Evolutionary conservation across 2,329 filamentous ascomycete species (phyloP).

Genomic region (Pseudogymnoascus sp.): DNA sequence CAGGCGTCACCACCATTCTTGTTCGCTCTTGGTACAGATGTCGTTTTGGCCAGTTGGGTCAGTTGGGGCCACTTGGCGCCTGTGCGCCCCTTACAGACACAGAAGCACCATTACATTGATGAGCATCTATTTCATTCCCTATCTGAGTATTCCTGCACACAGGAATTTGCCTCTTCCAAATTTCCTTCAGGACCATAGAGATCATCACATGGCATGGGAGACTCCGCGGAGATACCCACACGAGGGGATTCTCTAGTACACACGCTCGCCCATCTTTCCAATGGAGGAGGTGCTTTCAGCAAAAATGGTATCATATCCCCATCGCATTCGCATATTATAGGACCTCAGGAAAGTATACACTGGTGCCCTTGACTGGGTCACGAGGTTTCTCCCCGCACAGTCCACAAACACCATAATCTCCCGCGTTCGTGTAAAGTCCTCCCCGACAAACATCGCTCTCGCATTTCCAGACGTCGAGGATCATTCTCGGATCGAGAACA

Average conservation of each 20-base stretch:
- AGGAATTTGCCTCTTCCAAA: neutral
- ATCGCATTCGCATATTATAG: neutral
- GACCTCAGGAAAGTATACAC: neutral
- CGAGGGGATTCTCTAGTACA: neutral
- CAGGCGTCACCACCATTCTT: neutral
- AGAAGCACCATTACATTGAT: neutral
- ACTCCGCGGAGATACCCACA: neutral
- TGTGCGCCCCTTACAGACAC: neutral
- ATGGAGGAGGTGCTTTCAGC: neutral
- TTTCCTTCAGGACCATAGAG: neutral
- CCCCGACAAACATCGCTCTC: constrained; percentile 43
- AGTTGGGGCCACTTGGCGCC: neutral
- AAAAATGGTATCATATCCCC: neutral
- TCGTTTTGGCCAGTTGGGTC: neutral
- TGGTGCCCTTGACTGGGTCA: neutral
- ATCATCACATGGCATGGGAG: neutral
- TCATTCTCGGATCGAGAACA: constrained; percentile 48
- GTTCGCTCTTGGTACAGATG: neutral
- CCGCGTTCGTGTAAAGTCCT: constrained; percentile 56
- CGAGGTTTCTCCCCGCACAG: constrained; percentile 44
- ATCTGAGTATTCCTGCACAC: neutral
- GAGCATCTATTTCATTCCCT: constrained; percentile 5
- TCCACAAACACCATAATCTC: constrained; percentile 61
- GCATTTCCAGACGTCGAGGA: constrained; percentile 57
- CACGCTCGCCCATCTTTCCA: neutral